Conservation (phyloP, 805 yeast species). For the Maudiozyma saulgeensis region DNA sequence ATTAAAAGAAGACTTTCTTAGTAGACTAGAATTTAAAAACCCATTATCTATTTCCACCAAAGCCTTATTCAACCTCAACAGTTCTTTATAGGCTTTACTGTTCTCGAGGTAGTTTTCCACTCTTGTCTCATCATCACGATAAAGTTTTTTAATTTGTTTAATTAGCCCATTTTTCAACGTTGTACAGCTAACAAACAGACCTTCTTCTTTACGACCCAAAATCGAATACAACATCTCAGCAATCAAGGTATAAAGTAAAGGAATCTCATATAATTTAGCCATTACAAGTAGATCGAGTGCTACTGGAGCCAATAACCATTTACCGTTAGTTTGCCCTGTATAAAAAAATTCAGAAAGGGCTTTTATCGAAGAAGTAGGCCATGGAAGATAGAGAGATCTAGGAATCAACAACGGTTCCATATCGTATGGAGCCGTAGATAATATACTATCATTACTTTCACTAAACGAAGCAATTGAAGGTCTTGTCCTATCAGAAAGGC, state of each 20-base stretch:
- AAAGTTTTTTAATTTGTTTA: constrained; percentile 13
- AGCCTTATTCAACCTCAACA: constrained; percentile 45
- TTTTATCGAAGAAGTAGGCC: constrained; percentile 47
- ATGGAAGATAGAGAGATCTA: constrained; percentile 60
- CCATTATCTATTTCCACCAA: constrained; percentile 59
- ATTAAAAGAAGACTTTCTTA: constrained; percentile 38
- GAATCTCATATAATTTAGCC: constrained; percentile 59
- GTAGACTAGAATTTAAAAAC: constrained; percentile 31
- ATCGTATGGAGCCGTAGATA: constrained; percentile 12
- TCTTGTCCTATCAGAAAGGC: constrained; percentile 2
- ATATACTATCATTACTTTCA: constrained; percentile 8
- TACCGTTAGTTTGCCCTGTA: constrained; percentile 70
- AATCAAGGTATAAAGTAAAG: constrained; percentile 58
- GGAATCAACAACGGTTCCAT: constrained; percentile 61
- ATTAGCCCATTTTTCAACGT: constrained; percentile 18
- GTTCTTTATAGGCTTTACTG: constrained; percentile 22
- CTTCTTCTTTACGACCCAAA: constrained; percentile 56
- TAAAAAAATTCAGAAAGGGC: constrained; percentile 66
- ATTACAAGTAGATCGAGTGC: constrained; percentile 53
- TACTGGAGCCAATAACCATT: constrained; percentile 61
- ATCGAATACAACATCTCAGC: constrained; percentile 61
- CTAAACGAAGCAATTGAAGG: constrained; percentile 7
- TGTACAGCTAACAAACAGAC: constrained; percentile 25
- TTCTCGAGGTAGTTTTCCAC: constrained; percentile 16
- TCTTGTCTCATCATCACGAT: constrained; percentile 18